These are phyloP conservation scores for Pythium rhizo-oryzae DNA, from an alignment of 352 stramenopile species.

Conservation along the genomic window DNA sequence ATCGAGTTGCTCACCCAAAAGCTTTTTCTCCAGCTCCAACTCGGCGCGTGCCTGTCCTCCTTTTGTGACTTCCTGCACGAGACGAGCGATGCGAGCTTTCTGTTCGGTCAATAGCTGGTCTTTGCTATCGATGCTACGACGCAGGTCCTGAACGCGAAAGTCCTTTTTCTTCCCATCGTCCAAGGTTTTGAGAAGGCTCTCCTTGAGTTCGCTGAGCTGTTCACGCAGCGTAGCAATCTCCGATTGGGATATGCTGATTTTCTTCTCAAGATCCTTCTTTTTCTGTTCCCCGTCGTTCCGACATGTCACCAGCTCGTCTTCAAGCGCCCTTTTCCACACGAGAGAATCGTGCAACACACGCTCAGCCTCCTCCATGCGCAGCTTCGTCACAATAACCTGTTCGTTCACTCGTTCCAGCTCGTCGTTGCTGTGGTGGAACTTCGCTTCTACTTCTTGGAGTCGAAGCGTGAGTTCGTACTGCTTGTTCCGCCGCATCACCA, in stretches of 20 bases:
- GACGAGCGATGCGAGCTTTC: conserved; percentile 54
- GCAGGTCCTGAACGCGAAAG: conserved; percentile 40
- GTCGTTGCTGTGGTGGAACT: conserved; percentile 44
- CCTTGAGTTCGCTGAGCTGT: conserved; percentile 56
- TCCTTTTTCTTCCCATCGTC: conserved; percentile 47
- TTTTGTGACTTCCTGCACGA: conserved; percentile 56
- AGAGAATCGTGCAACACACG: conserved; percentile 57
- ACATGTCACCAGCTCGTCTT: conserved; percentile 37
- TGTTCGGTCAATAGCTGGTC: conserved; percentile 45
- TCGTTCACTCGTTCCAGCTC: conserved; percentile 45
- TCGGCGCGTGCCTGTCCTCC: conserved; percentile 53
- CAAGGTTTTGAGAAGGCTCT: conserved; percentile 33
- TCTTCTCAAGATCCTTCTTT: conserved; percentile 8
- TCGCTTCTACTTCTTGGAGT: conserved; percentile 60
- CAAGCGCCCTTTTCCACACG: conserved; percentile 50
- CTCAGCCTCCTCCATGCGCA: conserved; percentile 69
- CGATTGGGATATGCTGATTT: conserved; percentile 22
- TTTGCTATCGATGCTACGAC: conserved; percentile 36
- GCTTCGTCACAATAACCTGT: conserved; percentile 43
- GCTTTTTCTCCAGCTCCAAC: conserved; percentile 51
- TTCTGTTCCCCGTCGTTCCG: conserved; percentile 13
- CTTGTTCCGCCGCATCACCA: conserved; percentile 72
- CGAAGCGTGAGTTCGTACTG: conserved; percentile 81
- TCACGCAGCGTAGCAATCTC: conserved; percentile 41
- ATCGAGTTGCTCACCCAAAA: conserved; percentile 50